Percentiles rank a stretch among this genome's conserved stretches.
Evolutionary conservation across 2,329 filamentous ascomycete species (phyloP).

Genomic region (Aquanectria penicillioides): DNA sequence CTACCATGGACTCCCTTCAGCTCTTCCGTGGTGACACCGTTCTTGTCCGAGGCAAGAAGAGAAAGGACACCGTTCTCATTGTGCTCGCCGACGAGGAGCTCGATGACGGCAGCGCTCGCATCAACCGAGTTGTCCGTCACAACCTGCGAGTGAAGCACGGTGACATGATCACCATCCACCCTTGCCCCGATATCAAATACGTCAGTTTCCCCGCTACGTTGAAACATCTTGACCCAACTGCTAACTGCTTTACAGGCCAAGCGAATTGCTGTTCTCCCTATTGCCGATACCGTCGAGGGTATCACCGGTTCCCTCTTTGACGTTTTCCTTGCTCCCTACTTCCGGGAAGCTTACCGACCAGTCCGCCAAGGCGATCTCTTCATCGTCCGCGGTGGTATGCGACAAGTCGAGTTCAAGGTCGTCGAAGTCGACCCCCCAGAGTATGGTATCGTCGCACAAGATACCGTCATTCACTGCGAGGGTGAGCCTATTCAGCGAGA

Average conservation of each 20-base stretch:
- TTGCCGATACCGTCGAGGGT: conserved; percentile 97
- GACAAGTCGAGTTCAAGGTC: conserved; percentile 99
- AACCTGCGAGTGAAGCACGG: conserved; percentile 99
- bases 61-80: conserved; percentile 98
- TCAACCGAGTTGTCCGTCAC: conserved; percentile 98
- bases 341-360: conserved; percentile 97
- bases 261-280: conserved; percentile 97
- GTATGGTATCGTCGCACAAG: conserved; percentile 98
- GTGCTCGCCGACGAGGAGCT: conserved; percentile 97
- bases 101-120: conserved; percentile 94
- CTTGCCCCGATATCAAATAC: conserved; percentile 99
- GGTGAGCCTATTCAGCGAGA: conserved; percentile 92
- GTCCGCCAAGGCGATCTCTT: conserved; percentile 98
- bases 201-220: conserved; percentile 64
- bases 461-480: conserved; percentile 99
- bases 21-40: conserved; percentile 99
- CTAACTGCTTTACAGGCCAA: conserved; percentile 75
- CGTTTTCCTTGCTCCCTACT: conserved; percentile 98
- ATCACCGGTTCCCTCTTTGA: conserved; percentile 98
- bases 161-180: conserved; percentile 95
- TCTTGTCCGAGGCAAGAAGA: conserved; percentile 98
- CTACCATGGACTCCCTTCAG: conserved; percentile 98
- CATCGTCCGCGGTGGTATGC: conserved; percentile 97
- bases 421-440: conserved; percentile 98
- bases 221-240: background rate